Conservation (phyloP, 2,329 filamentous ascomycete species). For the Celoporthe dispersa region DNA sequence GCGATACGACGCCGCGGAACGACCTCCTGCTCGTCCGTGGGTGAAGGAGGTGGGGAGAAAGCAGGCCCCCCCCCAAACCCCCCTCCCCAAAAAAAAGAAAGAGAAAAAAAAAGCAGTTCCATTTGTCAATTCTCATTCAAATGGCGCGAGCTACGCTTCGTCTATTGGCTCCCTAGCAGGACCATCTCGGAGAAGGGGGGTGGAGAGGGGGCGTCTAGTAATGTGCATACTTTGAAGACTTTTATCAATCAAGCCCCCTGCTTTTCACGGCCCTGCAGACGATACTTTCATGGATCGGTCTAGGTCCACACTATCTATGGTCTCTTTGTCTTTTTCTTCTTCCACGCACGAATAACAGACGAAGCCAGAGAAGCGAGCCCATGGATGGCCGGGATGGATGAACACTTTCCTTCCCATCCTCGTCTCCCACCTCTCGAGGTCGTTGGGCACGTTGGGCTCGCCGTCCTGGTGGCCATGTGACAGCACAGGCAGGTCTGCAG, state of each 20-base stretch:
- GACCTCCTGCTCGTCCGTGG: slow-evolving; percentile 4
- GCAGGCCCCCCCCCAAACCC: too few relatives aligned
- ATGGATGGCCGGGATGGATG: background rate
- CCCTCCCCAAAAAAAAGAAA: too few relatives aligned
- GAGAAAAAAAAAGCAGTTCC: background rate
- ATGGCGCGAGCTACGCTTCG: background rate
- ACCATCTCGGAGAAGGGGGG: background rate
- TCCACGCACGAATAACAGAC: background rate
- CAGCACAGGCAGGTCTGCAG: background rate
- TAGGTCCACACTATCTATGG: background rate
- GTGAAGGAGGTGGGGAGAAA: background rate
- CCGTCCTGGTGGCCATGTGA: background rate
- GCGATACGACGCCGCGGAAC: background rate
- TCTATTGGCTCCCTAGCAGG: background rate
- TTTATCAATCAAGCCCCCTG: background rate
- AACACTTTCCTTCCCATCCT: background rate
- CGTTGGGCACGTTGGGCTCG: background rate
- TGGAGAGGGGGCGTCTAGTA: too few relatives aligned
- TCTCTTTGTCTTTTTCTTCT: background rate
- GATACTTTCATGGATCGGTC: background rate
- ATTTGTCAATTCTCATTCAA: background rate
- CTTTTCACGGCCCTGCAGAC: background rate
- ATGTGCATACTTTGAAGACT: background rate
- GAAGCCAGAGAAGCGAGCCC: background rate
- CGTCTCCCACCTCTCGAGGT: background rate